phyloP scores from a whole-genome alignment of 768 basidiomycete genomes.

The Leccinum truebloodii region DNA sequence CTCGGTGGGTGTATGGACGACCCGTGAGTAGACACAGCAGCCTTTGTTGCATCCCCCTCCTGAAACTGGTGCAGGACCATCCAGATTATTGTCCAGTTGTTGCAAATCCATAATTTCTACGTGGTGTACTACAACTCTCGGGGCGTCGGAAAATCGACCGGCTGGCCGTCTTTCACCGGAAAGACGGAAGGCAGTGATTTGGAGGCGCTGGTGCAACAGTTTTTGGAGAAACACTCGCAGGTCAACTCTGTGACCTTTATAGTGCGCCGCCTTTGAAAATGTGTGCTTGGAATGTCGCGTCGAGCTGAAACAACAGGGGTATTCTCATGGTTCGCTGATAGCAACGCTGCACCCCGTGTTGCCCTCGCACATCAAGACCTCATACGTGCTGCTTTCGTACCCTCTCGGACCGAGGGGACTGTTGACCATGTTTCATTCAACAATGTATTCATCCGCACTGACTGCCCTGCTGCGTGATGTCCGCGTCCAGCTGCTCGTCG shows the following conservation, averaged over 20 bases:
- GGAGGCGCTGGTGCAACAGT: slow-evolving; percentile 59
- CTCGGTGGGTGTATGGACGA: slow-evolving; percentile 77
- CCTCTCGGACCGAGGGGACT: slow-evolving; percentile 67
- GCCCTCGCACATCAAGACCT: slow-evolving; percentile 49
- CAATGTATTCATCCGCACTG: slow-evolving; percentile 54
- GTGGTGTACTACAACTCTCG: slow-evolving; percentile 77
- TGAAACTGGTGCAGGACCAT: slow-evolving; percentile 14
- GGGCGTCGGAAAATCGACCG: slow-evolving; percentile 73
- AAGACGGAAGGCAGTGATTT: slow-evolving; percentile 70
- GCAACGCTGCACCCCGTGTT: slow-evolving; percentile 64
- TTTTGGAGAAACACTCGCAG: slow-evolving; percentile 41
- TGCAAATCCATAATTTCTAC: slow-evolving; percentile 51
- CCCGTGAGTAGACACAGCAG: slow-evolving; percentile 51
- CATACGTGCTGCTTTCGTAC: slow-evolving; percentile 75
- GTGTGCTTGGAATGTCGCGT: slow-evolving; percentile 6
- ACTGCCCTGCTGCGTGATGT: slow-evolving; percentile 48
- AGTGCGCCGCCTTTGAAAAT: slow-evolving; percentile 41
- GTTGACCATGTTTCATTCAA: slow-evolving; percentile 67
- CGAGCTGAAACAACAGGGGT: slow-evolving; percentile 53
- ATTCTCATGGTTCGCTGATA: slow-evolving; percentile 79
- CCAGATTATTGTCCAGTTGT: slow-evolving; percentile 48
- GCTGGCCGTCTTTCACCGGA: slow-evolving; percentile 74
- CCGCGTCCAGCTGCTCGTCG: slow-evolving; percentile 53
- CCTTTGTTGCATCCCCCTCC: neutral
- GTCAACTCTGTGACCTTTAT: slow-evolving; percentile 57